Evolutionary conservation across 2,329 filamentous ascomycete species (phyloP).

Genomic region (Fusarium buxicola): DNA sequence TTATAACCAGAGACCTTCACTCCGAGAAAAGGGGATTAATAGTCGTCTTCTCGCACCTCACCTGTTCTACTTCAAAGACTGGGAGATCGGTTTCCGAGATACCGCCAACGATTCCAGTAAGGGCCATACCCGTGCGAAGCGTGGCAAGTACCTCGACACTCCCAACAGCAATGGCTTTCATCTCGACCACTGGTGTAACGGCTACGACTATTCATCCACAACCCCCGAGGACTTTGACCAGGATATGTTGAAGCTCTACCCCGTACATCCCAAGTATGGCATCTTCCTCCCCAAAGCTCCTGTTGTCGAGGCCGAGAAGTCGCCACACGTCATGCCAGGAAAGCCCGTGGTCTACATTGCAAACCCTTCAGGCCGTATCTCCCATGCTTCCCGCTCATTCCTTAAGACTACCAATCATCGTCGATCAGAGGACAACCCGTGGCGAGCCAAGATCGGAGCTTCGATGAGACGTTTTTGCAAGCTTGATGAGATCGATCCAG

Average conservation of each 20-base stretch:
- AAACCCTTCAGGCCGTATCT: conserved; percentile 58
- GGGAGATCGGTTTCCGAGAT: conserved; percentile 70
- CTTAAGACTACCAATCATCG: conserved; percentile 51
- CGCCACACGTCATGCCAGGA: conserved; percentile 57
- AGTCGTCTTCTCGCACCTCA: conserved; percentile 64
- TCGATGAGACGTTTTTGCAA: conserved; percentile 55
- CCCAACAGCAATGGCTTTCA: conserved; percentile 67
- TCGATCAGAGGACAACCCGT: conserved; percentile 49
- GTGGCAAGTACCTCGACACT: conserved; percentile 65
- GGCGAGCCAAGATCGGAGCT: conserved; percentile 51
- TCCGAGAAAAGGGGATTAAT: conserved; percentile 59
- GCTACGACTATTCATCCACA: conserved; percentile 64
- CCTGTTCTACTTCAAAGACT: conserved; percentile 60
- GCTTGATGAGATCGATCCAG: conserved; percentile 46
- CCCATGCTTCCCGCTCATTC: conserved; percentile 61
- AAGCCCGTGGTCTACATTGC: conserved; percentile 63
- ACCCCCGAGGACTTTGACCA: conserved; percentile 64
- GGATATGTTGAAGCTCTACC: conserved; percentile 60
- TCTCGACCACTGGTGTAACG: conserved; percentile 64
- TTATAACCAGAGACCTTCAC: conserved; percentile 55
- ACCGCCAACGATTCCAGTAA: conserved; percentile 67
- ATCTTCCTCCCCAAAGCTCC: conserved; percentile 61
- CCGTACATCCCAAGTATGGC: conserved; percentile 65
- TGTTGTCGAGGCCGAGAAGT: conserved; percentile 58
- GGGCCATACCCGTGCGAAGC: conserved; percentile 63